Evolutionary conservation across 208 protist species (phyloP).

Genomic region (Porcisia deanei): DNA sequence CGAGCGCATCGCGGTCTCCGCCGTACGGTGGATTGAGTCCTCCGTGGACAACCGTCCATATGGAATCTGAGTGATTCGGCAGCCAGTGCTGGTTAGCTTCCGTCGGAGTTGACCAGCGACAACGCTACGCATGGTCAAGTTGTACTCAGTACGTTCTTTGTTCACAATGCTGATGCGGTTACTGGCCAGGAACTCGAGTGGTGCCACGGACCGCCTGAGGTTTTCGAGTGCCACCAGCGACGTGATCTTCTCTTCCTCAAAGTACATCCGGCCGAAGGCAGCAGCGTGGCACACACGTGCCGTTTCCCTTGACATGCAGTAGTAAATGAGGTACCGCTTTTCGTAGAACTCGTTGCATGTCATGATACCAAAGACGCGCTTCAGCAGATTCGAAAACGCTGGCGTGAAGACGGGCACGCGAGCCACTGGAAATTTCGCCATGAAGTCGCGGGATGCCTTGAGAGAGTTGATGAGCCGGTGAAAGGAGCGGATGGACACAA

Average conservation of each 20-base stretch:
- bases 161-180: conserved; percentile 50
- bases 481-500: conserved; percentile 58
- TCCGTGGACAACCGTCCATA: conserved; percentile 71
- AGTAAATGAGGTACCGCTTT: conserved; percentile 42
- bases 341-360: conserved; percentile 52
- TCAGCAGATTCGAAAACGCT: conserved; percentile 57
- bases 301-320: conserved; percentile 51
- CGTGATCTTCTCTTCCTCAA: conserved; percentile 41
- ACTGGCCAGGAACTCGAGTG: conserved; percentile 26
- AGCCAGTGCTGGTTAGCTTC: background rate
- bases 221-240: conserved; percentile 36
- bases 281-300: conserved; percentile 44
- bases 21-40: conserved; percentile 43
- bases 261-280: conserved; percentile 52
- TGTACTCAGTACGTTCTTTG: conserved; percentile 18
- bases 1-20: conserved; percentile 5
- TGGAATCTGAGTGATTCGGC: conserved; percentile 6
- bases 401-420: conserved; percentile 59
- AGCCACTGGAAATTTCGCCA: conserved; percentile 43
- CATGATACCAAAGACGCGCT: conserved; percentile 54
- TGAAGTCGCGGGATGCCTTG: conserved; percentile 42
- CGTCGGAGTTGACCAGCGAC: background rate
- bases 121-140: background rate
- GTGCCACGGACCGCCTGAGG: conserved; percentile 1
- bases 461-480: conserved; percentile 40